Evolutionary conservation across 73 alveolate species (phyloP).

Genomic region (Halteria grandinella): DNA sequence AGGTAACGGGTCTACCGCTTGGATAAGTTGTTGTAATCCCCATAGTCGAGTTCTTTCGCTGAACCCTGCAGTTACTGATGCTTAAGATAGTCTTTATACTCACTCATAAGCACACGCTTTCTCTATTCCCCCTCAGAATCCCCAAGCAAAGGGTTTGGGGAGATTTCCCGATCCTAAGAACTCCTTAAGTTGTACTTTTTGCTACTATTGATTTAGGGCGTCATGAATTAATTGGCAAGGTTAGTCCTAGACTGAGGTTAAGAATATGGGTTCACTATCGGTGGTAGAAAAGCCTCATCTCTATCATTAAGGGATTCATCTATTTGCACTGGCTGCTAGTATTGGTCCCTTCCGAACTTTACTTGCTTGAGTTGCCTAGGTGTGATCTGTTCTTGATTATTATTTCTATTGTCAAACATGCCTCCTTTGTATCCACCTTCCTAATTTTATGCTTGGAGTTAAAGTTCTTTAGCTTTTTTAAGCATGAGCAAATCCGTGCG

Average conservation of each 20-base stretch:
- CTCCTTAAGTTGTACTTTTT: constrained; percentile 1
- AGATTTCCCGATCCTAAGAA: not conserved
- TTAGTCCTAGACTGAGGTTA: too few relatives aligned
- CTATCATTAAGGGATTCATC: constrained; percentile 25
- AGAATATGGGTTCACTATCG: too few relatives aligned
- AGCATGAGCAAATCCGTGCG: constrained; percentile 7
- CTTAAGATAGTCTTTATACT: constrained; percentile 30
- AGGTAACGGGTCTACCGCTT: constrained; percentile 26
- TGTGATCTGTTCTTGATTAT: too few relatives aligned
- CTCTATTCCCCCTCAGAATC: constrained; percentile 46
- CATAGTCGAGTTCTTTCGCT: not conserved
- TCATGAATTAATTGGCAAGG: too few relatives aligned
- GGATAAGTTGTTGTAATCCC: constrained; percentile 13
- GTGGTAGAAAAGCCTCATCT: not conserved
- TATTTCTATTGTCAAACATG: too few relatives aligned
- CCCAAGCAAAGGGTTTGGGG: constrained; percentile 35
- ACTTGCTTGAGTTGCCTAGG: too few relatives aligned
- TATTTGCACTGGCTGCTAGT: too few relatives aligned
- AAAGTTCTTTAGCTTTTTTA: constrained; percentile 2
- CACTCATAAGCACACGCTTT: not conserved
- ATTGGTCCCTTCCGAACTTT: too few relatives aligned
- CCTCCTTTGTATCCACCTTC: too few relatives aligned
- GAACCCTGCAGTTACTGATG: too few relatives aligned
- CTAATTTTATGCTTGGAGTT: not conserved
- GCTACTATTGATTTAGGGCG: too few relatives aligned